Evolutionary conservation across 108 stramenopile species (phyloP).

Genomic region (Conticribra guillardii): DNA sequence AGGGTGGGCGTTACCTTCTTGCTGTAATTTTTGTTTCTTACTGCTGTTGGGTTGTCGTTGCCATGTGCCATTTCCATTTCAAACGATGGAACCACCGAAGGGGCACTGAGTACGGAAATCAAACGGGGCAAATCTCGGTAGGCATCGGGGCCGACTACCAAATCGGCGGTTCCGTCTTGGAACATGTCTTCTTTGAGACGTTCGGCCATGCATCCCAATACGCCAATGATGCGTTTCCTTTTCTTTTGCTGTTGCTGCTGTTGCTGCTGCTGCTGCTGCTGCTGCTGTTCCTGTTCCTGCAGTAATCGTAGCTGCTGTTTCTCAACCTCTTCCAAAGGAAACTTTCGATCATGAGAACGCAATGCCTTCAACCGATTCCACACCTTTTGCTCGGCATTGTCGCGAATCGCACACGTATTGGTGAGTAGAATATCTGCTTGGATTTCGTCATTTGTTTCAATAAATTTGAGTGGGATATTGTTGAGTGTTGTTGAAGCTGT

Average conservation of each 20-base stretch:
- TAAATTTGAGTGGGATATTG: constrained; percentile 23
- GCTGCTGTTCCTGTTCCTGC: constrained; percentile 3
- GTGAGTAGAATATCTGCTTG: constrained; percentile 88
- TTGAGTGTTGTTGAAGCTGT: constrained; percentile 1
- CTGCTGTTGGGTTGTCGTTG: no score
- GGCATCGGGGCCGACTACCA: constrained; percentile 98
- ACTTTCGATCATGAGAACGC: constrained; percentile 38
- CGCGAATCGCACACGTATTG: constrained; percentile 99
- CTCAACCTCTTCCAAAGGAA: constrained; percentile 22
- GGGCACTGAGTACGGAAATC: constrained; percentile 56
- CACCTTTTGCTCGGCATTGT: constrained; percentile 97
- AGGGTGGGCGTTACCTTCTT: not conserved
- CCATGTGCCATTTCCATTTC: no score
- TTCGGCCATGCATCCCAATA: constrained; percentile 99
- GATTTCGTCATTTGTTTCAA: constrained; percentile 45
- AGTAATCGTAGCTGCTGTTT: constrained; percentile 21
- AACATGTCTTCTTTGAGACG: constrained; percentile 93
- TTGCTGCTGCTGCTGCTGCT: not conserved
- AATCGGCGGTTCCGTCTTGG: constrained; percentile 84
- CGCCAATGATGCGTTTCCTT: constrained; percentile 83
- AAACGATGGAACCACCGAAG: not conserved
- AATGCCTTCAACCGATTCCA: constrained; percentile 87
- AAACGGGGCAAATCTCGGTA: constrained; percentile 96
- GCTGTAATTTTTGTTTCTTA: no score
- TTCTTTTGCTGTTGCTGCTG: constrained; percentile 1